These are phyloP conservation scores for Cajanus cajan DNA, from an alignment of 306 rosid species.

Conservation along the genomic window DNA sequence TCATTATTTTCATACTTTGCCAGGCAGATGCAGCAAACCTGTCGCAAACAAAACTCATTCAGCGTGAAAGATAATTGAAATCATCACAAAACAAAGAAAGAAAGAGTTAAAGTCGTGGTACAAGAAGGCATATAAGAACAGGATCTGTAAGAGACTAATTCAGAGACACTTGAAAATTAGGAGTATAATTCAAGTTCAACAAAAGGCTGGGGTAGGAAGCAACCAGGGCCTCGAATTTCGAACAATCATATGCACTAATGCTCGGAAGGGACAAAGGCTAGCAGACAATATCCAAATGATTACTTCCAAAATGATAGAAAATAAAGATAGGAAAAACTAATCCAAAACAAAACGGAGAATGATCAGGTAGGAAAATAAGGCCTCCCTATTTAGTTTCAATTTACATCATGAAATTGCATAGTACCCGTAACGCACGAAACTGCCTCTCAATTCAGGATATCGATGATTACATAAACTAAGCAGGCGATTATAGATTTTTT, in stretches of 20 bases:
- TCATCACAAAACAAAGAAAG: neutral
- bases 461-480: neutral
- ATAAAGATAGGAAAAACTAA: neutral
- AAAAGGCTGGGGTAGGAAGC: neutral
- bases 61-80: neutral
- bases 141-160: neutral
- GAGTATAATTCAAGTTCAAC: neutral
- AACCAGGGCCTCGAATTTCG: neutral
- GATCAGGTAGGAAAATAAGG: neutral
- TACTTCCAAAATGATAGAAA: neutral
- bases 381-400: neutral
- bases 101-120: neutral
- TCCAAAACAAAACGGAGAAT: neutral
- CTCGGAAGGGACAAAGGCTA: neutral
- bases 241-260: neutral
- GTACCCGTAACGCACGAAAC: neutral
- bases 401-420: neutral
- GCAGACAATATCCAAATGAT: neutral
- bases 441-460: neutral
- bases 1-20: constrained; percentile 74
- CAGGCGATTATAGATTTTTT: neutral
- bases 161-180: neutral
- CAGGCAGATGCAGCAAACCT: constrained; percentile 91
- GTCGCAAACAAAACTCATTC: constrained; percentile 21
- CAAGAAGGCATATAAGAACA: neutral